A percentile compares a stretch with the other conserved stretches of the same genome.
phyloP scores from a whole-genome alignment of 495 filamentous ascomycete species.

The Neurospora tetrasperma region DNA sequence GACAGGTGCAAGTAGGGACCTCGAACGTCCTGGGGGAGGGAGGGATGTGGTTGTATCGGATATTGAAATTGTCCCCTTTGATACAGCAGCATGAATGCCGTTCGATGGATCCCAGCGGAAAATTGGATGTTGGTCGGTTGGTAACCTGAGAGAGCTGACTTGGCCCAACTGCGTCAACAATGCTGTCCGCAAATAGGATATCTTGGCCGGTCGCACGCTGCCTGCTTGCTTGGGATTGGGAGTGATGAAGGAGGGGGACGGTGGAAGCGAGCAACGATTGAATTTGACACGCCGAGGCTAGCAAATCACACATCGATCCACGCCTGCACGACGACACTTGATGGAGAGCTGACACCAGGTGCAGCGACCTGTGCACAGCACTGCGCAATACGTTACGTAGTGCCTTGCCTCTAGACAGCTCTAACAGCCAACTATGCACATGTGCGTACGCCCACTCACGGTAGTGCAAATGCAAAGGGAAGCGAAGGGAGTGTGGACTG shows the following conservation, averaged over 20 bases:
- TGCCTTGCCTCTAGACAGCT: background rate
- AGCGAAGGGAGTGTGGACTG: background rate
- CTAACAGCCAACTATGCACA: background rate
- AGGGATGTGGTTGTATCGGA: background rate
- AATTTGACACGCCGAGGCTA: slow-evolving; percentile 19
- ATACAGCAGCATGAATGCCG: background rate
- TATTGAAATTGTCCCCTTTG: background rate
- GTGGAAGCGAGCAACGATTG: slow-evolving; percentile 11
- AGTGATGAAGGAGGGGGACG: slow-evolving; percentile 9
- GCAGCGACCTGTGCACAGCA: background rate
- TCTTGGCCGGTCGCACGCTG: background rate
- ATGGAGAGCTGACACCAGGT: background rate
- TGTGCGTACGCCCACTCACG: background rate
- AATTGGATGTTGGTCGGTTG: background rate
- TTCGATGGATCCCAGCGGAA: background rate
- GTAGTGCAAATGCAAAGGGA: background rate
- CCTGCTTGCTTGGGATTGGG: slow-evolving; percentile 4
- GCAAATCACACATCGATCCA: slow-evolving; percentile 20
- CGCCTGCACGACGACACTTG: background rate
- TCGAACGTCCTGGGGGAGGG: background rate
- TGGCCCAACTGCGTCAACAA: background rate
- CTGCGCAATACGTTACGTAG: background rate
- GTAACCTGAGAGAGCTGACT: background rate
- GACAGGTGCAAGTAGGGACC: background rate
- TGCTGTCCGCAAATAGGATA: background rate